A percentile compares a stretch with the other conserved stretches of the same genome.
Conservation (phyloP, 495 filamentous ascomycete species). For the Aspergillus bertholletiae region DNA sequence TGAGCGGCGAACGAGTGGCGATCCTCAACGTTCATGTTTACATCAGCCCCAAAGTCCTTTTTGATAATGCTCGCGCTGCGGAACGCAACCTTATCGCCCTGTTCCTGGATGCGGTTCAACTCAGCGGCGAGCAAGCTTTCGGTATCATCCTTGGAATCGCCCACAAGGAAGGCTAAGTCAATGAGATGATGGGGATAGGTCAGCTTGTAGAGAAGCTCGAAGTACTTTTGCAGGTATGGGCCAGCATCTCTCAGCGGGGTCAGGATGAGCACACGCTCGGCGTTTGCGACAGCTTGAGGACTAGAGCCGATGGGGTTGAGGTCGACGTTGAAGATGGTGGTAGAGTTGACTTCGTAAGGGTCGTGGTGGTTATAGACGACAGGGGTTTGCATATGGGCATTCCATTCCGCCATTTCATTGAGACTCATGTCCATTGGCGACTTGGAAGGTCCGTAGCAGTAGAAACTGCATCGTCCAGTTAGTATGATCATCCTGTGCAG, state of each 20-base stretch:
- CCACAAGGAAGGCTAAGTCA: slow-evolving; percentile 90
- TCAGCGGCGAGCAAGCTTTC: slow-evolving; percentile 75
- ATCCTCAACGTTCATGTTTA: slow-evolving; percentile 71
- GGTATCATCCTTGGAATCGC: slow-evolving; percentile 88
- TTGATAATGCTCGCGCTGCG: slow-evolving; percentile 76
- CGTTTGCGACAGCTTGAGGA: slow-evolving; percentile 66
- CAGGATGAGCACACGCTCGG: slow-evolving; percentile 90
- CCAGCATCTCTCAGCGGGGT: slow-evolving; percentile 92
- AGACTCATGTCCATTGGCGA: slow-evolving; percentile 89
- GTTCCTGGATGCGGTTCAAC: slow-evolving; percentile 82
- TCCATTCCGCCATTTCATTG: slow-evolving; percentile 89
- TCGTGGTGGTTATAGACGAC: slow-evolving; percentile 95
- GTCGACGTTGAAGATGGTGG: slow-evolving; percentile 72
- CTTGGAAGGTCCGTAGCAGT: slow-evolving; percentile 92
- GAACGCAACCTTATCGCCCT: slow-evolving; percentile 74
- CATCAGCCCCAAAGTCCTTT: slow-evolving; percentile 79
- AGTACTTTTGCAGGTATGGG: slow-evolving; percentile 77
- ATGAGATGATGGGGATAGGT: slow-evolving; percentile 95
- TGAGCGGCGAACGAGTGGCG: slow-evolving; percentile 86
- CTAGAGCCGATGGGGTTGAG: slow-evolving; percentile 86
- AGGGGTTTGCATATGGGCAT: slow-evolving; percentile 81
- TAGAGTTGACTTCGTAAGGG: slow-evolving; percentile 76
- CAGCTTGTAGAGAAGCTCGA: slow-evolving; percentile 85
- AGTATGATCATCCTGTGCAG: not conserved
- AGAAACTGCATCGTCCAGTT: slow-evolving; percentile 62